These are phyloP conservation scores for Sutorius australiensis DNA, from an alignment of 768 basidiomycete genomes.

Conservation along the genomic window DNA sequence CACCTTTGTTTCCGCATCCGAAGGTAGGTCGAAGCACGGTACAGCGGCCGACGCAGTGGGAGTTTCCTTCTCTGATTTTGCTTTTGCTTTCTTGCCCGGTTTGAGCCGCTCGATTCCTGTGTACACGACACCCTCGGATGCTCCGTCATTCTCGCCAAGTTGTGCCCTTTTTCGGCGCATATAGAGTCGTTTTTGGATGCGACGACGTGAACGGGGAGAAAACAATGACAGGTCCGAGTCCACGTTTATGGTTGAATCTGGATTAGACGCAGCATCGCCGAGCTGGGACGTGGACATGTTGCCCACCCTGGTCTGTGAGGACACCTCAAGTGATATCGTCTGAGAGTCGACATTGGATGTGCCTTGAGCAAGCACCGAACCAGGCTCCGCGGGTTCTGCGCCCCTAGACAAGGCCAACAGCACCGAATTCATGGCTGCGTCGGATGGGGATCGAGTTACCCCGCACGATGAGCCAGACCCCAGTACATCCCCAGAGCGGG, in stretches of 20 bases:
- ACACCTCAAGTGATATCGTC: not conserved
- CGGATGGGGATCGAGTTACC: not conserved
- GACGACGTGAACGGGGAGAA: conserved; percentile 50
- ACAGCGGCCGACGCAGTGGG: conserved; percentile 6
- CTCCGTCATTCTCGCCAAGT: conserved; percentile 32
- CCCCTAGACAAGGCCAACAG: conserved; percentile 26
- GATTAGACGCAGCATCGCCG: not conserved
- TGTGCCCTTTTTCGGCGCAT: conserved; percentile 70
- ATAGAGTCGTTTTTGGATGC: conserved; percentile 58
- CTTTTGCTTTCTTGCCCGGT: conserved; percentile 34
- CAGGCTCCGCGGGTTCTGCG: not conserved
- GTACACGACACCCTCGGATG: not conserved
- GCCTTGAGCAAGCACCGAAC: not conserved
- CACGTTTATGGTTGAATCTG: not conserved
- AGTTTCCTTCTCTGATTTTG: conserved; percentile 1
- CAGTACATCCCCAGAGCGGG: not conserved
- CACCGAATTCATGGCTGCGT: conserved; percentile 30
- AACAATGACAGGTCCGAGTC: conserved; percentile 26
- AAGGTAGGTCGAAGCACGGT: conserved; percentile 4
- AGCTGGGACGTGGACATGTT: not conserved
- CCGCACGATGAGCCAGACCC: not conserved
- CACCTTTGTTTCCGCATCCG: conserved; percentile 8
- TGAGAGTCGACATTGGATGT: not conserved
- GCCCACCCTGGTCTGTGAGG: not conserved
- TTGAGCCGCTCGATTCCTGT: conserved; percentile 30